Percentiles rank a stretch among this genome's conserved stretches.
phyloP scores from a whole-genome alignment of 2,329 filamentous ascomycete genomes.

The Aspergillus caelatus region DNA sequence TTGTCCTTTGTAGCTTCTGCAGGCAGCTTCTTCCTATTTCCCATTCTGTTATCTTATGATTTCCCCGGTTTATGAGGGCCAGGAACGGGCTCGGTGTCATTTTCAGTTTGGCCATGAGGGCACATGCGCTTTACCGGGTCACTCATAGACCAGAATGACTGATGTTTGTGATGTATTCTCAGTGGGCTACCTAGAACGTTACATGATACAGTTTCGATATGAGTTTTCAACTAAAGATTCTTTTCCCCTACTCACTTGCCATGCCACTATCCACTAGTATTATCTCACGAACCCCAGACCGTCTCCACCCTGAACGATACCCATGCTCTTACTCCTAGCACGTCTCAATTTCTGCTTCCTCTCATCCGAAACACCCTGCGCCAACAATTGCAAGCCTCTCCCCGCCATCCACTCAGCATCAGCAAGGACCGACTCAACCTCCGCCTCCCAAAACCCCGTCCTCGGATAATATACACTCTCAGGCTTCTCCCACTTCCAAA shows the following conservation, averaged over 20 bases:
- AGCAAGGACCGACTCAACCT: not conserved
- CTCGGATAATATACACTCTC: not conserved
- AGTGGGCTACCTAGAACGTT: not conserved
- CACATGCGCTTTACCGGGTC: not conserved
- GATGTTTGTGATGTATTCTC: not conserved
- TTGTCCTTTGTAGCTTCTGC: constrained; percentile 1
- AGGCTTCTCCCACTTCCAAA: not conserved
- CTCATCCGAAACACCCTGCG: not conserved
- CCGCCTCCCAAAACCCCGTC: not conserved
- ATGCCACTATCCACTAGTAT: not conserved
- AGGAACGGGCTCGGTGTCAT: not conserved
- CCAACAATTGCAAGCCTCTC: not conserved
- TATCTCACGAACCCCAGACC: not conserved
- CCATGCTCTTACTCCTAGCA: not conserved
- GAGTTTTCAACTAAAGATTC: not conserved
- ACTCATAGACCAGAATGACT: constrained; percentile 6
- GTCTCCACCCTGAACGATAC: not conserved
- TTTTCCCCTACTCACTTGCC: too few relatives aligned
- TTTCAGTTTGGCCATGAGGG: constrained; percentile 1
- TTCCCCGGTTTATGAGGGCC: not conserved
- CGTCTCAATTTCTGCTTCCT: not conserved
- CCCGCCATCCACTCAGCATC: not conserved
- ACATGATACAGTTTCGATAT: not conserved
- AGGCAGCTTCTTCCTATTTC: not conserved
- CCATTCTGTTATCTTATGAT: constrained; percentile 1